Conservation (phyloP, 106 monocot species). For the Dioscorea alata region DNA sequence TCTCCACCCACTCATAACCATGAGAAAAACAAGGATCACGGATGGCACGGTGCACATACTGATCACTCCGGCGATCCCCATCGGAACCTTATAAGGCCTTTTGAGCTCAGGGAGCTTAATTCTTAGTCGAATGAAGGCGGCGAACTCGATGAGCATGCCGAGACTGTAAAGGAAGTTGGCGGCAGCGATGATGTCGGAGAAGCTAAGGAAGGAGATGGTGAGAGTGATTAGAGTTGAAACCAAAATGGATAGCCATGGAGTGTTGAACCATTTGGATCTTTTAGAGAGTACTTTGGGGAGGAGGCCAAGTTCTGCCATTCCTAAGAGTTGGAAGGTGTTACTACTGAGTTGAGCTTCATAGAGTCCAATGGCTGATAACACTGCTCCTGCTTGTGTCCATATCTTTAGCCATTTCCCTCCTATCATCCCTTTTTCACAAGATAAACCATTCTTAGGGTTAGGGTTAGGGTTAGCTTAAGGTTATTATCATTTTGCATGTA, state of each 20-base stretch:
- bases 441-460: too few species aligned
- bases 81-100: constrained; percentile 64
- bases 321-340: constrained; percentile 73
- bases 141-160: constrained; percentile 81
- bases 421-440: constrained; percentile 48
- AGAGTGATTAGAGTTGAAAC: constrained; percentile 63
- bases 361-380: constrained; percentile 71
- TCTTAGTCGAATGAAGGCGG: constrained; percentile 66
- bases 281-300: constrained; percentile 43
- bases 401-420: constrained; percentile 77
- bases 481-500: too few species aligned
- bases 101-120: constrained; percentile 45
- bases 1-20: constrained; percentile 53
- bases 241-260: constrained; percentile 71
- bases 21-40: constrained; percentile 55
- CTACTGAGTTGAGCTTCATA: constrained; percentile 92
- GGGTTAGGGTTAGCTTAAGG: too few species aligned
- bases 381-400: constrained; percentile 73
- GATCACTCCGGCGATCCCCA: constrained; percentile 32
- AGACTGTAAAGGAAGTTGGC: constrained; percentile 91
- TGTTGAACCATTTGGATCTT: constrained; percentile 60
- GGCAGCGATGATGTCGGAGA: constrained; percentile 63
- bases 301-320: constrained; percentile 78
- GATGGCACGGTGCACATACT: constrained; percentile 65
- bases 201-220: constrained; percentile 70